Evolutionary conservation across 805 yeast species (phyloP).

Genomic region (Candida glaebosa): DNA sequence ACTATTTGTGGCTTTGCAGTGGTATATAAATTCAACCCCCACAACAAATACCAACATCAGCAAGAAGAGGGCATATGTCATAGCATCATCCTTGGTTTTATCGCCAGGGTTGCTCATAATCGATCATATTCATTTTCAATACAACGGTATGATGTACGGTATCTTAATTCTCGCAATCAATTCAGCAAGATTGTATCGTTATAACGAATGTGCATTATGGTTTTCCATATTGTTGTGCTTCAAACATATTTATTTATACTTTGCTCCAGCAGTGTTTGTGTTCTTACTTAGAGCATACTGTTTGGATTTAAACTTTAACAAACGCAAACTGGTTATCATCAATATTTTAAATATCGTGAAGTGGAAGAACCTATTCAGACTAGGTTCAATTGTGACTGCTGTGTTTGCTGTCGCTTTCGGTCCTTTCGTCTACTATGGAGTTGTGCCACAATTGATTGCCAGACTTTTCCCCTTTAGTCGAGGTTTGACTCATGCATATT

Average conservation of each 20-base stretch:
- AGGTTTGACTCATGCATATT: conserved; percentile 95
- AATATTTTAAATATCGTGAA: conserved; percentile 36
- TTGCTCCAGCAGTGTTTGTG: conserved; percentile 92
- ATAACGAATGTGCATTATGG: conserved; percentile 60
- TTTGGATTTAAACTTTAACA: conserved; percentile 39
- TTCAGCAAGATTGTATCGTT: conserved; percentile 57
- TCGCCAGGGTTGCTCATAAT: conserved; percentile 89
- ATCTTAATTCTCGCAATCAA: conserved; percentile 70
- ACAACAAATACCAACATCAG: conserved; percentile 24
- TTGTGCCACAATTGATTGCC: conserved; percentile 57
- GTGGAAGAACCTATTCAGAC: conserved; percentile 57
- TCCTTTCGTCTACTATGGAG: conserved; percentile 66
- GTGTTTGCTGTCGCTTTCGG: conserved; percentile 70
- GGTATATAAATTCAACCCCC: conserved; percentile 51
- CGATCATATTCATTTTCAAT: conserved; percentile 96
- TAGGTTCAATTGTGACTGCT: conserved; percentile 59
- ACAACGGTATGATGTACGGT: conserved; percentile 92
- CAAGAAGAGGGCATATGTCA: conserved; percentile 58
- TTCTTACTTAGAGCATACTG: conserved; percentile 74
- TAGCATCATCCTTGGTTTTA: conserved; percentile 75
- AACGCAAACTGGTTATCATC: conserved; percentile 18
- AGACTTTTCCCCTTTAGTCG: conserved; percentile 91
- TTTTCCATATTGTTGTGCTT: conserved; percentile 82
- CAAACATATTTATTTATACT: conserved; percentile 87
- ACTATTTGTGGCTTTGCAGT: conserved; percentile 66